Evolutionary conservation across 495 filamentous ascomycete genomes (phyloP).

Genomic region (Acidomyces sp.): DNA sequence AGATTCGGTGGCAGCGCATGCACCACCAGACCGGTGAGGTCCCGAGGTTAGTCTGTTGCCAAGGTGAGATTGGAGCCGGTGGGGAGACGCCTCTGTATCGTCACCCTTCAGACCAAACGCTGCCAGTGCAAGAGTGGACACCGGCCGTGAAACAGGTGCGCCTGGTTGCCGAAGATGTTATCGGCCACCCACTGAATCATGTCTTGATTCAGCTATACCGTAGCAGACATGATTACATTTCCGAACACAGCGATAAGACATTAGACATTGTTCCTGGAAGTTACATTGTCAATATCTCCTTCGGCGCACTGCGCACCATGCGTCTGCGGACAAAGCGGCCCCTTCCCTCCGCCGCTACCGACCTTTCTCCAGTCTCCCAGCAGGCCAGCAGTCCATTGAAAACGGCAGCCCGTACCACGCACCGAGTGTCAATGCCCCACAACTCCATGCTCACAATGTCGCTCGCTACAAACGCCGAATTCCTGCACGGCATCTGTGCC

Average conservation of each 20-base stretch:
- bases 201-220: constrained; percentile 90
- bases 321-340: constrained; percentile 69
- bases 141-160: constrained; percentile 56
- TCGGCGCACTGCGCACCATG: constrained; percentile 89
- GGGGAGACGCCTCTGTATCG: constrained; percentile 83
- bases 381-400: too few relatives aligned
- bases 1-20: constrained; percentile 87
- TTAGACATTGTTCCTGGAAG: constrained; percentile 73
- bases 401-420: constrained; percentile 35
- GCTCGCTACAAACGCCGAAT: constrained; percentile 64
- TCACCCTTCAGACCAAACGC: constrained; percentile 83
- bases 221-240: constrained; percentile 81
- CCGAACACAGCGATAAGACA: constrained; percentile 94
- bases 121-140: constrained; percentile 63
- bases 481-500: constrained; percentile 78
- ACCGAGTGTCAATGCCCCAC: constrained; percentile 68
- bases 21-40: constrained; percentile 83
- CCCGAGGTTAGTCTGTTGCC: constrained; percentile 83
- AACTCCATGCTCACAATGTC: constrained; percentile 80
- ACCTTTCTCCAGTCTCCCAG: constrained; percentile 3
- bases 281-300: constrained; percentile 79
- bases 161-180: constrained; percentile 46
- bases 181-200: constrained; percentile 81
- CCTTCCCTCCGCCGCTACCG: not conserved
- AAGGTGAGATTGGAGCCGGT: constrained; percentile 55